Evolutionary conservation across 2,329 filamentous ascomycete genomes (phyloP), one percentile per base, ranked within the genome.

Genomic region (Penicillium freii): DNA sequence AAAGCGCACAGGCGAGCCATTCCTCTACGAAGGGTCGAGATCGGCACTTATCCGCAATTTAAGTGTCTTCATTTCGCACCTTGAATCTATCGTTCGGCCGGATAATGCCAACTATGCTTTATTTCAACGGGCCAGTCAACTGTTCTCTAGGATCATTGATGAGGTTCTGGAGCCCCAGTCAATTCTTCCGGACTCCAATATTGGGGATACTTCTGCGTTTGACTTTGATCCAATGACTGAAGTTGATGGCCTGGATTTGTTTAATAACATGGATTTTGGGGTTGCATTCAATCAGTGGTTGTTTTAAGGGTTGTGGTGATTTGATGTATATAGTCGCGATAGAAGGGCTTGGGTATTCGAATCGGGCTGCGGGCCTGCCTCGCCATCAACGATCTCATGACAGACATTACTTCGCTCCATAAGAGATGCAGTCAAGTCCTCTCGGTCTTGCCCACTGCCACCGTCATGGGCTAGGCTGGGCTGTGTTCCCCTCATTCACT

Each of bases 21-120:
- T 77, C 29, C 71, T 72, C 0, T 63, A 66, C 7, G 65, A 62
- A 1, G 69, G 74, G 2, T 73, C 73, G 0, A 64, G 73, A 19
- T 61, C 69, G 0, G 71, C 72, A 11, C 70, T 75, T 3, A 73
- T 78, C 38, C 74, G 76, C 6, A 73, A 71, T 62, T 57, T 78
- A 0, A 72, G 69, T 33, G 75, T 78, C 0, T 69, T 78, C 17
- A 75, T 76, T 17, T 69, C 67, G 3, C 73, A 77, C 49, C 66
- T 78, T 1, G 75, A 77, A 31, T 68, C 65, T 0, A 72, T 73
- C 19, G 70, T 69, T 1, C 54, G 68, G 1, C 71, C 70, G 0
- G 72, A 67, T 27, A 69, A 74, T 44, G 70, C 69, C 3, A 71
- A 65, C 27, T 61, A 64, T 23, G 59, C 61, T 5, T 54, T 70